phyloP scores from a whole-genome alignment of 192 early-diverging fungal species.

The Chytriomyces sp. region DNA sequence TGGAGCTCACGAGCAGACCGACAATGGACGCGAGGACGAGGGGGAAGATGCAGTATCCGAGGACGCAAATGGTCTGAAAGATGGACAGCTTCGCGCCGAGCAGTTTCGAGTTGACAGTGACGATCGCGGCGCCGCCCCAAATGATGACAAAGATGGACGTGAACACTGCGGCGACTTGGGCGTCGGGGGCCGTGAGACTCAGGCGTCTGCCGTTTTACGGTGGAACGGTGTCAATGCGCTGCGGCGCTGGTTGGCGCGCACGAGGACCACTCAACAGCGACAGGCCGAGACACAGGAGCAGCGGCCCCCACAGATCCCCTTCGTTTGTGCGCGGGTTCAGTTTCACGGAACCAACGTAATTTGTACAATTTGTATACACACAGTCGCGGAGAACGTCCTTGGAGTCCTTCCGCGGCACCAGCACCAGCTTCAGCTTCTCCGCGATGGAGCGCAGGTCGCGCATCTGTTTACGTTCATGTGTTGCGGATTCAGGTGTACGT shows the following conservation, averaged over 20 bases:
- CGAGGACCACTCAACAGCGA: no score
- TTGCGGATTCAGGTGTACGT: neutral
- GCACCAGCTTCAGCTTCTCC: constrained; percentile 72
- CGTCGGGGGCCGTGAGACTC: constrained; percentile 72
- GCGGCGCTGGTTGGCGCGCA: no score
- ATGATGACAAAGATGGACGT: constrained; percentile 93
- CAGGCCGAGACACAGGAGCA: constrained; percentile 88
- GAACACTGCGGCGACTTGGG: constrained; percentile 85
- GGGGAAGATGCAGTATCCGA: constrained; percentile 97
- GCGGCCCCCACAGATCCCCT: constrained; percentile 97
- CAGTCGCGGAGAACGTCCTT: constrained; percentile 75
- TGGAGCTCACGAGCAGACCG: constrained; percentile 58
- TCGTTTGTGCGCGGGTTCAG: no score
- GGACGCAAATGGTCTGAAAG: constrained; percentile 93
- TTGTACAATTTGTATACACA: constrained; percentile 34
- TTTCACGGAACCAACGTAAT: constrained; percentile 19
- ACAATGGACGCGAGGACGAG: constrained; percentile 80
- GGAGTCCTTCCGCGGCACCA: constrained; percentile 61
- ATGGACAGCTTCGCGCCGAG: constrained; percentile 96
- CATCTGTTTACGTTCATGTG: constrained; percentile 52
- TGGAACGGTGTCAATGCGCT: no score
- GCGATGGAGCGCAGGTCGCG: constrained; percentile 74
- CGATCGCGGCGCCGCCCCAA: constrained; percentile 90
- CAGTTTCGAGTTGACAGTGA: constrained; percentile 95
- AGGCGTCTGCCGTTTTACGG: no score